Evolutionary conservation across 768 basidiomycete genomes (phyloP).

Genomic region (Russula brevipes): DNA sequence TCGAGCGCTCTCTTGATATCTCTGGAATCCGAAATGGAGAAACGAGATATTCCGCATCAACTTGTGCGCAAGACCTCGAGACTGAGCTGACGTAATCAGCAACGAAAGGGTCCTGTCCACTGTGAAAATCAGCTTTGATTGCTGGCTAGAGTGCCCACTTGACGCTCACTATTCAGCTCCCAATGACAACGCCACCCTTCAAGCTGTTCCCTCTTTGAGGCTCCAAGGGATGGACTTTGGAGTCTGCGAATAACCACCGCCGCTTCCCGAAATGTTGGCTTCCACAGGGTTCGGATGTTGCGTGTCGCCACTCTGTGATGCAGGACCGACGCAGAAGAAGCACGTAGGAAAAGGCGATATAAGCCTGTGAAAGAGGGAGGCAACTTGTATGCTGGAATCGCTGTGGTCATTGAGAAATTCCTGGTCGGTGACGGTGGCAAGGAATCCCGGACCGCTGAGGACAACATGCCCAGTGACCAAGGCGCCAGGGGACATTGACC

Average conservation of each 20-base stretch:
- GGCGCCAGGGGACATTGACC: too few species aligned
- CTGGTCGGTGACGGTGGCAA: not conserved
- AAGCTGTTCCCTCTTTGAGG: slow-evolving; percentile 7
- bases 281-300: slow-evolving; percentile 18
- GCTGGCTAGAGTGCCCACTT: not conserved
- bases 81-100: slow-evolving; percentile 54
- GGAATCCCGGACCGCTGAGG: not conserved
- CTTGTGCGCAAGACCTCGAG: slow-evolving; percentile 57
- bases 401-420: not conserved
- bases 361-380: slow-evolving; percentile 19
- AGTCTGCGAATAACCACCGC: slow-evolving; percentile 11
- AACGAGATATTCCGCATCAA: slow-evolving; percentile 51
- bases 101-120: slow-evolving; percentile 66
- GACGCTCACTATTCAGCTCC: slow-evolving; percentile 19
- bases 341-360: slow-evolving; percentile 22
- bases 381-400: not conserved
- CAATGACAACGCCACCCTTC: slow-evolving; percentile 18
- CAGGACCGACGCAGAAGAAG: slow-evolving; percentile 20
- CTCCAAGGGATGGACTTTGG: not conserved
- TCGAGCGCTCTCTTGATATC: slow-evolving; percentile 4
- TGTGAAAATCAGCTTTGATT: slow-evolving; percentile 28
- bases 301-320: slow-evolving; percentile 20
- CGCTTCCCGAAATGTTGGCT: slow-evolving; percentile 21
- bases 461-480: too few species aligned
- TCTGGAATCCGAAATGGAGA: slow-evolving; percentile 35